phyloP scores from a whole-genome alignment of 2,329 filamentous ascomycete genomes.

The Plenodomus biglobosus region DNA sequence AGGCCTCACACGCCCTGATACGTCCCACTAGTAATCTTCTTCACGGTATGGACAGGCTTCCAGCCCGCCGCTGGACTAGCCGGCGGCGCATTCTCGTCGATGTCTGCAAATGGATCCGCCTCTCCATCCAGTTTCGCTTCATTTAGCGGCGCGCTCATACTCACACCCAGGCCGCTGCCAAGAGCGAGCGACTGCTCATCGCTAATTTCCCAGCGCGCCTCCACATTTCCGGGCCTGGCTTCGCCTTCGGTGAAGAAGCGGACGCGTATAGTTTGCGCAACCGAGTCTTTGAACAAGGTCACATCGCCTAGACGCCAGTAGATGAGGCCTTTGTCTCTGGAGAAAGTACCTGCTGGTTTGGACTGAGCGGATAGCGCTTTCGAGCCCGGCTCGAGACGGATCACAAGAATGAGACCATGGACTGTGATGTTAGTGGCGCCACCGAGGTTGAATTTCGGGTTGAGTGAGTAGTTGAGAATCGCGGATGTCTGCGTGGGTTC shows the following conservation, averaged over 20 bases:
- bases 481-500: constrained; percentile 84
- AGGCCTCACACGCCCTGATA: constrained; percentile 39
- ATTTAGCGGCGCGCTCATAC: constrained; percentile 43
- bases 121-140: constrained; percentile 46
- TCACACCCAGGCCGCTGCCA: constrained; percentile 65
- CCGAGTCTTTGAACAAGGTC: constrained; percentile 59
- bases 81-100: constrained; percentile 43
- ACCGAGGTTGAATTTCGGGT: constrained; percentile 62
- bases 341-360: constrained; percentile 77
- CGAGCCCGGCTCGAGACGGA: constrained; percentile 65
- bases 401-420: constrained; percentile 74
- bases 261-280: constrained; percentile 75
- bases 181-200: constrained; percentile 52
- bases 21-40: constrained; percentile 43
- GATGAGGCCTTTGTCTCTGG: constrained; percentile 73
- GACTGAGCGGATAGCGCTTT: constrained; percentile 69
- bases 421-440: constrained; percentile 56
- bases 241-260: constrained; percentile 74
- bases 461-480: constrained; percentile 80
- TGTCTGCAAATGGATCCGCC: constrained; percentile 73
- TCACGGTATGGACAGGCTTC: constrained; percentile 40
- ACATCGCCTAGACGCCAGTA: constrained; percentile 82
- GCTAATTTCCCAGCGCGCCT: constrained; percentile 76
- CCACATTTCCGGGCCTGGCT: constrained; percentile 72
- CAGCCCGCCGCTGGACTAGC: constrained; percentile 31